Percentiles rank a stretch among this genome's conserved stretches.
These are phyloP conservation scores for Acacia concinna DNA, from an alignment of 331 rosid species.

Conservation along the genomic window DNA sequence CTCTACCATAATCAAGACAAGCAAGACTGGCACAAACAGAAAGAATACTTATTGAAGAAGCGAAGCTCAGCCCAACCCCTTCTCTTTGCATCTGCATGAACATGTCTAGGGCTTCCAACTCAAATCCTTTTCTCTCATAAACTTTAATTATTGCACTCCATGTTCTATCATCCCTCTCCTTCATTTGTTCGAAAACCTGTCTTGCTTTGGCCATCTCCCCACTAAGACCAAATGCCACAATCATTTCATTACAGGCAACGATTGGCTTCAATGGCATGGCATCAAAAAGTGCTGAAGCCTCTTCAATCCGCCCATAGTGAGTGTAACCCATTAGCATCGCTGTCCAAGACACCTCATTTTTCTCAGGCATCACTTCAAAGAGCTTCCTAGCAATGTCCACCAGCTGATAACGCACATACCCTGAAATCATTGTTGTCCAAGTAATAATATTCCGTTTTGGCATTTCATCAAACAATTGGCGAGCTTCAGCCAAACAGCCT, in stretches of 20 bases:
- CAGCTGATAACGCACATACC: background rate
- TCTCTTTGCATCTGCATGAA: constrained; percentile 65
- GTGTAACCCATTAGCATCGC: constrained; percentile 50
- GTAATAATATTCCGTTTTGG: background rate
- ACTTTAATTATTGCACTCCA: constrained; percentile 80
- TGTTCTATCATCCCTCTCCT: constrained; percentile 8
- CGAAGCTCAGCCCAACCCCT: constrained; percentile 57
- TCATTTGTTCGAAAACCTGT: background rate
- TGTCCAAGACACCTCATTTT: background rate
- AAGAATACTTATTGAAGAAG: constrained; percentile 64
- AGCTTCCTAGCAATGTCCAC: background rate
- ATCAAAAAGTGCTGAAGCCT: constrained; percentile 61
- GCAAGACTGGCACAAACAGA: constrained; percentile 70
- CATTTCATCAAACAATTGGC: background rate
- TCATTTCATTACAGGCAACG: constrained; percentile 66
- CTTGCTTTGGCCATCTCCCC: constrained; percentile 56
- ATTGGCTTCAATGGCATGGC: constrained; percentile 54
- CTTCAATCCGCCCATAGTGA: constrained; percentile 56
- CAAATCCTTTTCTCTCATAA: constrained; percentile 61
- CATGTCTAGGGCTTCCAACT: constrained; percentile 58
- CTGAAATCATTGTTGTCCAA: background rate
- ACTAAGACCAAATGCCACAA: constrained; percentile 47
- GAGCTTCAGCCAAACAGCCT: constrained; percentile 41
- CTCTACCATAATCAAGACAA: constrained; percentile 61
- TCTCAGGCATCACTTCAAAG: background rate